Percentiles rank a stretch among this genome's conserved stretches.
These are phyloP conservation scores for Fusarium sp. DNA, from an alignment of 2,329 filamentous ascomycete species.

Conservation along the genomic window DNA sequence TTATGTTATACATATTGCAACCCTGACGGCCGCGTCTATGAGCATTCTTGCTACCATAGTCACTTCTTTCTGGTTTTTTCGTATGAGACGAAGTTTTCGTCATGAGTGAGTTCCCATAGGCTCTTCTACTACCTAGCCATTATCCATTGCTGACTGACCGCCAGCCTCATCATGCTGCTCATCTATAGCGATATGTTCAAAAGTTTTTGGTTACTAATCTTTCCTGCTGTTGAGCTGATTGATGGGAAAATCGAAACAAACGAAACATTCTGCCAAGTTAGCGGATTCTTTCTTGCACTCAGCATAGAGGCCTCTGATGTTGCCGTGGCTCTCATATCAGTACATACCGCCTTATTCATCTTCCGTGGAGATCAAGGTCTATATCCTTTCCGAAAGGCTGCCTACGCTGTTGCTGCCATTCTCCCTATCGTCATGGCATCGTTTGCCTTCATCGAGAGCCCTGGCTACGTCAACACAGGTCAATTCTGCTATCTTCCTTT, in stretches of 20 bases:
- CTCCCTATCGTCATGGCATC: constrained; percentile 72
- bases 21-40: constrained; percentile 60
- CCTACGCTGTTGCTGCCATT: constrained; percentile 69
- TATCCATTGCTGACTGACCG: constrained; percentile 19
- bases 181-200: constrained; percentile 81
- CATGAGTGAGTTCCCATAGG: constrained; percentile 61
- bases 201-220: constrained; percentile 75
- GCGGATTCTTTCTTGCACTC: constrained; percentile 75
- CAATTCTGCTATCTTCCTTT: constrained; percentile 78
- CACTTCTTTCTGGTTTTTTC: constrained; percentile 78
- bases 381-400: constrained; percentile 73
- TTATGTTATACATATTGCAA: constrained; percentile 44
- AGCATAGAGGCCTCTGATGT: constrained; percentile 80
- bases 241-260: constrained; percentile 63
- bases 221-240: constrained; percentile 70
- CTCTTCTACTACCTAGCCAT: background rate
- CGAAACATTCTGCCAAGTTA: constrained; percentile 74
- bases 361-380: constrained; percentile 74
- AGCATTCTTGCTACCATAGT: constrained; percentile 69
- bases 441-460: constrained; percentile 72
- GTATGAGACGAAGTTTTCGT: constrained; percentile 80
- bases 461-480: constrained; percentile 72
- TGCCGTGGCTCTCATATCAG: constrained; percentile 77
- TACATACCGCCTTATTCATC: constrained; percentile 80
- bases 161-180: constrained; percentile 79